Base-by-base conservation (phyloP, 2,329 filamentous ascomycete genomes). In the Neonectria magnoliae region DNA sequence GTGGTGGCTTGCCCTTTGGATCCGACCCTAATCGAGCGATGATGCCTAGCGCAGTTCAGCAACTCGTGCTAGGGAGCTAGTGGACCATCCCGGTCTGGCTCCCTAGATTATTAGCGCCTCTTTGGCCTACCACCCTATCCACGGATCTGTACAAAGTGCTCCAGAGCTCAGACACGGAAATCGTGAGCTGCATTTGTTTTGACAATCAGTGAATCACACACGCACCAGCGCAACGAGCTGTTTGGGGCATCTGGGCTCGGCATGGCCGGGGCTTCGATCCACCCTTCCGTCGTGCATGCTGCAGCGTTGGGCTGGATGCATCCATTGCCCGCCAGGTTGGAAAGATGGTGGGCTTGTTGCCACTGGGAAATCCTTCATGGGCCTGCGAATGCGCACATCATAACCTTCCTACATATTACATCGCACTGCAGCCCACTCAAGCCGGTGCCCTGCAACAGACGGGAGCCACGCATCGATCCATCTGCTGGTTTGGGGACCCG, bases 211-310 rank as follows among this genome's bases (percentile, higher is more conserved):
- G 11, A 38, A 38, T 13, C 22, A 42, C 31, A 13, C 22, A 33
- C n/a, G 2, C 29, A 29, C 29, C 29, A 25, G 29, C 7, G 9
- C 36, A 41, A 22, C 18, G 31, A 33, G 31, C 58, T 10, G 41
- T 33, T 33, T 45, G 29, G 22, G 47, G 1, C 41, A 41, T 53
- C 54, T 57, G 55, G 55, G 48, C 57, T 71, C 56, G 54, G 62
- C 60, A 52, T 64, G 52, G 55, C 62, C 52, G 62, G 57, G 61
- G 53, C 31, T 58, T 59, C 33, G 62, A 60, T 62, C 64, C 68
- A 69, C 57, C 48, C 59, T 22, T 60, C 60, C 60, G 64, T 59
- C 48, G 36, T 65, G 53, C 64, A 68, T 60, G 54, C 48, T 60
- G 48, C 59, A 42, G 18, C 33, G 29, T 42, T 42, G 53, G 52